Base-by-base conservation (phyloP, 78 protist genomes). In the Dictyostelium citrinum region DNA sequence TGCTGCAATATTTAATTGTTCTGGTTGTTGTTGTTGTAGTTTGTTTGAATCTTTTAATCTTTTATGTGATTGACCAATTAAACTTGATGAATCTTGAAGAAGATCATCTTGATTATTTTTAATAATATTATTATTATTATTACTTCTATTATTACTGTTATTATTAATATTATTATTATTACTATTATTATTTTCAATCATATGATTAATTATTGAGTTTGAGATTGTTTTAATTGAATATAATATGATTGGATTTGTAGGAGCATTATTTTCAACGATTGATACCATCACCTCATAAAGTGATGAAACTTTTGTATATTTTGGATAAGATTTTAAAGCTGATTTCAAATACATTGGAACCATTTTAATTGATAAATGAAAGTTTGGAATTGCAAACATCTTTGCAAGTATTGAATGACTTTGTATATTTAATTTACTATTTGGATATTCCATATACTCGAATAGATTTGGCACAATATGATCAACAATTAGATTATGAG, bases 361-460 rank as follows among this genome's bases (percentile, higher is more conserved):
- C 93, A 88, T 79, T 67, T 79, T 76, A 43, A 88, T 39, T 8
- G 84, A 77, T 46, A 88, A 58, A 17, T 46, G 58, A 20, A 78
- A 67, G 27, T 88, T 64, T 61, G 86, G 93, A 31, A 88, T 88
- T 17, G 85, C n/a, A 49, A 88, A 88, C 71, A 88, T 64, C 31
- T 78, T 76, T 5, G 67, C 71, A 33, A 88, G 22, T 16, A 88
- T 46, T 17, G 77, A 43, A 46, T 88, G 93, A 14, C 68, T 16
- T 16, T 78, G 45, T 20, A 12, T 31, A 82, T 88, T 88, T 20
- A 88, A 3, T 46, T 78, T 88, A 10, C n/a, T 72, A 78, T 88
- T 88, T 58, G 93, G 93, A 64, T 88, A 88, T 49, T 88, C 93
- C 93, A 88, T 88, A 35, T 79, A 88, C 46, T 75, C 93, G n/a